Evolutionary conservation across 176 grass and related monocot species (phyloP).

Genomic region (Carex scoparia): DNA sequence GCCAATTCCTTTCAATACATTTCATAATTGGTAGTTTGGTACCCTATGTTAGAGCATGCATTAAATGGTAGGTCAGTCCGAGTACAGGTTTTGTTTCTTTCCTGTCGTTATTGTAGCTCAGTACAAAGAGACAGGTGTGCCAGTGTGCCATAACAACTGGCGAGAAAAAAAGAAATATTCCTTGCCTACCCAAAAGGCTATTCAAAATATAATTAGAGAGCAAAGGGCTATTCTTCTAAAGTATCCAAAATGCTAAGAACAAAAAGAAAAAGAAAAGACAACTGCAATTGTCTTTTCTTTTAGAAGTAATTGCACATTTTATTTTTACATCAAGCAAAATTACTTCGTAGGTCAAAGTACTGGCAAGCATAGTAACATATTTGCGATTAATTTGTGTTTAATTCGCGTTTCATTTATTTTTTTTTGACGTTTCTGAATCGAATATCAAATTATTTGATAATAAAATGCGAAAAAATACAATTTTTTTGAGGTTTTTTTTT

Average conservation of each 20-base stretch:
- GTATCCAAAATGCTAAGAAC: neutral
- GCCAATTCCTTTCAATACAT: no score
- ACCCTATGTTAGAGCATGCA: neutral
- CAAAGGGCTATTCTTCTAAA: neutral
- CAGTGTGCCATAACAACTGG: neutral
- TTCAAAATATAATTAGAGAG: neutral
- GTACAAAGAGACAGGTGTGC: neutral
- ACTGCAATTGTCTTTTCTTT: no score
- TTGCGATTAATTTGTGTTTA: no score
- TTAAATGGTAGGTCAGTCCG: neutral
- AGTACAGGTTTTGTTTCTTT: neutral
- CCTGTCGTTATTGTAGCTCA: neutral
- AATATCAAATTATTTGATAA: no score
- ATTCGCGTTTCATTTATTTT: no score
- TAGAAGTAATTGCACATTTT: neutral
- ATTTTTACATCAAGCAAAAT: neutral
- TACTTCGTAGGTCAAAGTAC: neutral
- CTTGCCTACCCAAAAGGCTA: neutral
- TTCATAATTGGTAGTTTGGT: no score
- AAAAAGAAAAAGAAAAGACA: neutral
- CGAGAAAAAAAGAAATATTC: slow-evolving; percentile 2
- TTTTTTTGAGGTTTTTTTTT: no score
- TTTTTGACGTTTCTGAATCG: no score
- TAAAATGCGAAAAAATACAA: no score
- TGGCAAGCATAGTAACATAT: no score